Base-by-base conservation (phyloP, 345 rosid genomes). In the Eucalyptus melliodora region DNA sequence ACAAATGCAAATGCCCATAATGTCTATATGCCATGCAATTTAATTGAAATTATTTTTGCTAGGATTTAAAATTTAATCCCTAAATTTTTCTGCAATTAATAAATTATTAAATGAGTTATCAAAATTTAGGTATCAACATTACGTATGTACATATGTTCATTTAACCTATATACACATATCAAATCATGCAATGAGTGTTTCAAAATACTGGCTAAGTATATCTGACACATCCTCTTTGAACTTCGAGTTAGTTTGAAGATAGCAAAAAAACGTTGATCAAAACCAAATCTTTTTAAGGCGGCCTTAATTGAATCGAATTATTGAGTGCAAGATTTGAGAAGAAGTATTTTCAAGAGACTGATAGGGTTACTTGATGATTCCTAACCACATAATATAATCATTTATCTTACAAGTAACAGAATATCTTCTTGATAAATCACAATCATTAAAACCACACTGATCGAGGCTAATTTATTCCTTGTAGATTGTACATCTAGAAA, bases 41-140 rank as follows among this genome's bases (percentile, higher is more conserved):
- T 53, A 53, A 53, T 53, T 53, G 56, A 53, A 53, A 53, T 53
- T 53, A 8, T 53, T 53, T 51, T 53, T 53, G 56, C 56, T 53
- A 3, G 56, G 24, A 2, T 53, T 53, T 53, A 53, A 53, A 53
- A 19, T 53, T 53, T 53, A 53, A 53, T 53, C 56, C 4, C 4
- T 19, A 53, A 53, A 0, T 53, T 19, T 53, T 1, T 53, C 1
- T 21, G 5, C 11, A 53, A 53, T 53, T 53, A 21, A 53, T 53
- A 53, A 3, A 53, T 53, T 0, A 53, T 53, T 8, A 53, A 53
- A 7, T 0, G 1, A 10, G 24, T 53, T 53, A 19, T 0, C 56
- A 19, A 53, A 19, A 53, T 19, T 53, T 53, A 53, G 24, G 56
- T 53, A 53, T 19, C 10, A 53, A 19, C 10, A 53, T 53, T 53